Evolutionary conservation across 129 eudicot genomes (phyloP).

Genomic region (Pseudognaphalium luteoalbum): DNA sequence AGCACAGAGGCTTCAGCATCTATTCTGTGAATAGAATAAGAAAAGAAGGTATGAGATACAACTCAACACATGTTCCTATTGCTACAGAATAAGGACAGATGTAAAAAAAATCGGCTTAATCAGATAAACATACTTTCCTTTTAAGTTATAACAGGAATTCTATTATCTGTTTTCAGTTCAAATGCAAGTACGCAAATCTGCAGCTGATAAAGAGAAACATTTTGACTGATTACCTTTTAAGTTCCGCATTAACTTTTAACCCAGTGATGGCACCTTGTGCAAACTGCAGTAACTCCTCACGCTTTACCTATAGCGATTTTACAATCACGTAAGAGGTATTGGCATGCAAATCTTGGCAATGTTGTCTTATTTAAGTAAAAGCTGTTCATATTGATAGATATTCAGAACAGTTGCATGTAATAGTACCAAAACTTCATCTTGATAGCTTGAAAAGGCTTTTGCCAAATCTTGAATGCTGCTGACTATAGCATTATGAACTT

Average conservation of each 20-base stretch:
- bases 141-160: not conserved
- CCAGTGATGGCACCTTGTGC: conserved; percentile 97
- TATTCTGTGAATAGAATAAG: conserved; percentile 54
- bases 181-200: conserved; percentile 19
- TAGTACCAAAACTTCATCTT: conserved; percentile 88
- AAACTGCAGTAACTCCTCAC: conserved; percentile 93
- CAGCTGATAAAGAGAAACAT: not conserved
- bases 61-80: not conserved
- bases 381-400: not conserved
- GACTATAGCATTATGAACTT: conserved; percentile 90
- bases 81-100: not conserved
- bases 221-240: conserved; percentile 55
- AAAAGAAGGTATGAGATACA: not conserved
- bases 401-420: conserved; percentile 15
- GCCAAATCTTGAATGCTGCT: conserved; percentile 99
- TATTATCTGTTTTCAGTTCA: conserved; percentile 5
- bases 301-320: conserved; percentile 58
- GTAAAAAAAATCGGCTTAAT: not conserved
- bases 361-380: conserved; percentile 6
- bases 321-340: not conserved
- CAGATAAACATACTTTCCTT: conserved; percentile 1
- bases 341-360: not conserved
- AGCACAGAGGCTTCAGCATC: conserved; percentile 75
- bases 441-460: conserved; percentile 72
- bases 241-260: conserved; percentile 77